These are phyloP conservation scores for Erodium moschatum DNA, from an alignment of 441 rosid species.

Conservation along the genomic window DNA sequence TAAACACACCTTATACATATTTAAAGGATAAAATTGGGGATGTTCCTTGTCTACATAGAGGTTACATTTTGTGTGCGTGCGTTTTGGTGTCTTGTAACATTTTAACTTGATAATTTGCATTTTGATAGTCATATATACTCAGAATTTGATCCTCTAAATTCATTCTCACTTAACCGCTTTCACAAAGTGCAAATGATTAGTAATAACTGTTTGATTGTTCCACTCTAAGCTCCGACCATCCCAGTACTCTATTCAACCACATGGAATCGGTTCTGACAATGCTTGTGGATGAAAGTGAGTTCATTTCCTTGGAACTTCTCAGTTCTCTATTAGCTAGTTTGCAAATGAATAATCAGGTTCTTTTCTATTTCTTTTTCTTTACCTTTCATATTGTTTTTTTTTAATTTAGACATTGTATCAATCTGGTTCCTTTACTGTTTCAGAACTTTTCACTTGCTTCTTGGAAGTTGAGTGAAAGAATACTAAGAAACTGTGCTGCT, in stretches of 20 bases:
- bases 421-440: constrained; percentile 14
- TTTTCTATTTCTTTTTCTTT: constrained; percentile 11
- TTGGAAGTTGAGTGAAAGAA: constrained; percentile 54
- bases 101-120: neutral
- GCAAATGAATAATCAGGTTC: constrained; percentile 54
- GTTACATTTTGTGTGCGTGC: no score
- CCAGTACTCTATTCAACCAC: constrained; percentile 38
- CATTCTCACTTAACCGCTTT: neutral
- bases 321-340: constrained; percentile 50
- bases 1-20: no score
- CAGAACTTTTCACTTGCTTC: constrained; percentile 49
- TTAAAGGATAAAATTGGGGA: no score
- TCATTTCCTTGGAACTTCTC: constrained; percentile 44
- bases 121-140: no score
- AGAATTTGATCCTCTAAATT: no score
- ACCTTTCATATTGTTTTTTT: constrained; percentile 10
- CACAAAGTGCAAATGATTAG: neutral
- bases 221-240: constrained; percentile 47
- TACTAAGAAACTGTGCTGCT: constrained; percentile 46
- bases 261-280: constrained; percentile 67
- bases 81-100: neutral
- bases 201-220: constrained; percentile 14
- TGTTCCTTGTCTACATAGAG: no score
- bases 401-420: constrained; percentile 16
- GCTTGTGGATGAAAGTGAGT: constrained; percentile 58